phyloP scores from a whole-genome alignment of 805 yeast species.

The Metschnikowia kunwiensis region DNA sequence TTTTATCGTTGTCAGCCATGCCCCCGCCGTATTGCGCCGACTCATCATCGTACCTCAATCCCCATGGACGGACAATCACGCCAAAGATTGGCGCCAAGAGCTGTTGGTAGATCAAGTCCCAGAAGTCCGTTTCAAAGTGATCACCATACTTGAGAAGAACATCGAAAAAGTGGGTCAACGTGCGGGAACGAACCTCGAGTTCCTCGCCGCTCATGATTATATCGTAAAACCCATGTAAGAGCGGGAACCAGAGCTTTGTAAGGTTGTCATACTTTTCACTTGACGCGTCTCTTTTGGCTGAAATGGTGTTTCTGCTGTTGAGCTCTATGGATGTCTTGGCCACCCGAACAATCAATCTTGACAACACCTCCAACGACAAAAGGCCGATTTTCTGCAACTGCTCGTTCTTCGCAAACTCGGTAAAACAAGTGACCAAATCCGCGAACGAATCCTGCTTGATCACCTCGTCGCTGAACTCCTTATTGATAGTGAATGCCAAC shows the following conservation, averaged over 20 bases:
- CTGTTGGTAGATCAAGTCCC: conserved; percentile 78
- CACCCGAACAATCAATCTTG: conserved; percentile 56
- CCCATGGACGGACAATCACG: conserved; percentile 73
- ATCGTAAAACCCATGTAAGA: conserved; percentile 80
- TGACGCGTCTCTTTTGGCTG: conserved; percentile 13
- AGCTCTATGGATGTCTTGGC: conserved; percentile 42
- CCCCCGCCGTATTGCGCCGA: conserved; percentile 6
- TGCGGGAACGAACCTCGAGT: conserved; percentile 87
- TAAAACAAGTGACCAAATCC: conserved; percentile 70
- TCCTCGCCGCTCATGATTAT: conserved; percentile 93
- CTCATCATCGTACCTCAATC: conserved; percentile 54
- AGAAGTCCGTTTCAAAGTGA: conserved; percentile 67
- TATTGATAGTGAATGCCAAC: conserved; percentile 59
- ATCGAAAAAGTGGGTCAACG: conserved; percentile 79
- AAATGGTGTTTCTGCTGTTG: conserved; percentile 5
- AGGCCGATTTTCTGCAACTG: conserved; percentile 76
- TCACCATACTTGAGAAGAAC: conserved; percentile 75
- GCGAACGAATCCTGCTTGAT: conserved; percentile 65
- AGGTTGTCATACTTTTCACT: conserved; percentile 31
- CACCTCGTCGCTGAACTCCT: conserved; percentile 59
- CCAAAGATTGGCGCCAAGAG: conserved; percentile 88
- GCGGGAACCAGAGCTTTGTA: conserved; percentile 76
- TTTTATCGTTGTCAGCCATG: conserved; percentile 60
- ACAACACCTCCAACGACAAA: conserved; percentile 74
- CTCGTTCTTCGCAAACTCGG: conserved; percentile 80